phyloP scores from a whole-genome alignment of 2,329 filamentous ascomycete species.

The Sporothrix variecibatus region DNA sequence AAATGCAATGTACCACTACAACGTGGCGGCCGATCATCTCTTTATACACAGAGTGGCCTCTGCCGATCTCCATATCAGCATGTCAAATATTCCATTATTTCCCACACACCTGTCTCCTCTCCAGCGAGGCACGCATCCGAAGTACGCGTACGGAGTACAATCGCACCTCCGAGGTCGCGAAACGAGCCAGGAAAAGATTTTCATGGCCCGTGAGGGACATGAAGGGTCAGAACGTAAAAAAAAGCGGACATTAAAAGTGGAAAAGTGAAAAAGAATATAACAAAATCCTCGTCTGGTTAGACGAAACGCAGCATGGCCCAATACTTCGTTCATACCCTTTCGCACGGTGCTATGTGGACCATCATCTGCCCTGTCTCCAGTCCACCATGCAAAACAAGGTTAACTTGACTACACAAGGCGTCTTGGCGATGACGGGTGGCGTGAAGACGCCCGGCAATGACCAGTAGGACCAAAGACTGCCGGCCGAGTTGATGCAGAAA shows the following conservation, averaged over 20 bases:
- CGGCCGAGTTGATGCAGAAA: background rate
- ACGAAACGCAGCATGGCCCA: background rate
- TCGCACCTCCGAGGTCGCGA: background rate
- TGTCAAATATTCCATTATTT: background rate
- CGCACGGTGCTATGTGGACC: background rate
- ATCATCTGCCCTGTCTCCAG: background rate
- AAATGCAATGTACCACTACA: background rate
- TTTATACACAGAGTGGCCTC: background rate
- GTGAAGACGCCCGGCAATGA: background rate
- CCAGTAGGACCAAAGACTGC: background rate
- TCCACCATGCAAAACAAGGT: background rate
- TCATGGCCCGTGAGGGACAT: too few relatives aligned
- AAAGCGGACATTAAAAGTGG: slow-evolving; percentile 3
- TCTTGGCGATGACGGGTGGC: background rate
- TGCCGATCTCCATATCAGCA: background rate
- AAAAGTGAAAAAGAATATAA: background rate
- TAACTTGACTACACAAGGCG: background rate
- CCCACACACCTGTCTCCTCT: background rate
- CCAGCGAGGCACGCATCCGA: too few relatives aligned
- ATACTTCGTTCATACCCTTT: background rate
- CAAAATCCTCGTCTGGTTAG: background rate
- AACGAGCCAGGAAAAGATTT: background rate
- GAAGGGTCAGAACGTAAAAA: background rate
- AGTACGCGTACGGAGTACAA: too few relatives aligned
- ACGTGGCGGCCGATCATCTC: slow-evolving; percentile 11